These are phyloP conservation scores for Myrmaecium sp. DNA, from an alignment of 2,329 filamentous ascomycete genomes.

Conservation along the genomic window DNA sequence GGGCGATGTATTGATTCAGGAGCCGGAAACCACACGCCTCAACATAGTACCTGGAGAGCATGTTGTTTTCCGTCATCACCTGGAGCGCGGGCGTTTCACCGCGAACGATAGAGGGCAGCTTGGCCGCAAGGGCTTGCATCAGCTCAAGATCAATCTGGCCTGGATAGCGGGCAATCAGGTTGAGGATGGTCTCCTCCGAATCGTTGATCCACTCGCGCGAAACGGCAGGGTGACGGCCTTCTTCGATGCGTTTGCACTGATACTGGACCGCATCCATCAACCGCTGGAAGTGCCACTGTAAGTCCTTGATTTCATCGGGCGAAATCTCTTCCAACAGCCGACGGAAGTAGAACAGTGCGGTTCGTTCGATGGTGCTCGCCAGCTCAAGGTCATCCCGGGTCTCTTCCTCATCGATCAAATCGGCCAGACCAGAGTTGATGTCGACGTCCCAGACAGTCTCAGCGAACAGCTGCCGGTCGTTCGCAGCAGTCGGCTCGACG, in stretches of 20 bases:
- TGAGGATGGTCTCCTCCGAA: neutral
- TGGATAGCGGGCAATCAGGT: neutral
- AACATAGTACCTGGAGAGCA: conserved; percentile 8
- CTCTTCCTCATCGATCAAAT: too few relatives aligned
- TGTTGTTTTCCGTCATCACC: conserved; percentile 4
- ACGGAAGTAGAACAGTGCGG: too few relatives aligned
- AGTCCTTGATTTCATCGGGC: too few relatives aligned
- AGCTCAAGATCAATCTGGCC: neutral
- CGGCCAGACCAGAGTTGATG: too few relatives aligned
- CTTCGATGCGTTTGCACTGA: neutral
- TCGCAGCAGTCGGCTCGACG: neutral
- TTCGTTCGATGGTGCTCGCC: too few relatives aligned
- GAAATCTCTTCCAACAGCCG: too few relatives aligned
- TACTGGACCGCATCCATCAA: too few relatives aligned
- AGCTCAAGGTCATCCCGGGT: too few relatives aligned
- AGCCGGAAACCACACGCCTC: neutral
- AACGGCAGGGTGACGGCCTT: neutral
- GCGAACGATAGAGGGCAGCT: conserved; percentile 4
- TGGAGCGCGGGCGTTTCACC: conserved; percentile 4
- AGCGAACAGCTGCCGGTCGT: conserved; percentile 6
- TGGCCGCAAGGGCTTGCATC: conserved; percentile 1
- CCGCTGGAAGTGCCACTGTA: too few relatives aligned
- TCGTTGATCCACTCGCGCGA: neutral
- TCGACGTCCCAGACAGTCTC: conserved; percentile 6
- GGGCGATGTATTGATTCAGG: neutral